Percentiles rank a stretch among this genome's conserved stretches.
phyloP scores from a whole-genome alignment of 208 protist species.

The Trypanosomatidae sp. region DNA sequence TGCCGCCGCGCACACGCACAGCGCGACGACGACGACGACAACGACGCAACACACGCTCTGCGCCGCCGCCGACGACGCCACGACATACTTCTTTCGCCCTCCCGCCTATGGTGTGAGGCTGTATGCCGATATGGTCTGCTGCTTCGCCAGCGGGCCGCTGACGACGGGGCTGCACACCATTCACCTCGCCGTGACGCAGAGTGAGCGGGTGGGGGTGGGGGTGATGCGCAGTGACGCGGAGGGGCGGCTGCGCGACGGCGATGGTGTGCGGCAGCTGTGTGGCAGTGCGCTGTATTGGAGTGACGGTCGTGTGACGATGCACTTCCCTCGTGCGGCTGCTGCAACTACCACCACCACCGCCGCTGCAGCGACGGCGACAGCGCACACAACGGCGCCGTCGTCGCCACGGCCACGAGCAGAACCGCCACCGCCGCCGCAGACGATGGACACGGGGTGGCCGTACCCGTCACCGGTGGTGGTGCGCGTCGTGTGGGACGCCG shows the following conservation, averaged over 20 bases:
- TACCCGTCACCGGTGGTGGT: constrained; percentile 17
- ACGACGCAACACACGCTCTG: background rate
- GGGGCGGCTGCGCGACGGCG: background rate
- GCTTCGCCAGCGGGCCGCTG: constrained; percentile 29
- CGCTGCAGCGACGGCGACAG: no score
- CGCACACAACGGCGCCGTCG: no score
- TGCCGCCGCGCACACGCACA: constrained; percentile 18
- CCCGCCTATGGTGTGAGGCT: no score
- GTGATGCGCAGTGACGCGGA: constrained; percentile 13
- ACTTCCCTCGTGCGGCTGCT: constrained; percentile 13
- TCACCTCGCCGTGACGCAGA: constrained; percentile 28
- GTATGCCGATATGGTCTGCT: constrained; percentile 22
- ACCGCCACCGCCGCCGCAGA: no score
- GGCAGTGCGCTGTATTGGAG: constrained; percentile 49
- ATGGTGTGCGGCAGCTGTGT: constrained; percentile 3
- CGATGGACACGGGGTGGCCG: constrained; percentile 18
- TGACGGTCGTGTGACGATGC: constrained; percentile 34
- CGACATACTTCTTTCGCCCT: constrained; percentile 15
- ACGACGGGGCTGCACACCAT: constrained; percentile 20
- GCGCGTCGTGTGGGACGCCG: constrained; percentile 31
- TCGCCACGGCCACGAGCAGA: no score
- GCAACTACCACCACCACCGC: no score
- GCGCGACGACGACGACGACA: constrained; percentile 3
- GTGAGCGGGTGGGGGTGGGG: constrained; percentile 33
- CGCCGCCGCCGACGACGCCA: background rate